A percentile compares a stretch with the other conserved stretches of the same genome.
These are phyloP conservation scores for Solanum bukasovii DNA, from an alignment of 257 asterid genomes.

Conservation along the genomic window DNA sequence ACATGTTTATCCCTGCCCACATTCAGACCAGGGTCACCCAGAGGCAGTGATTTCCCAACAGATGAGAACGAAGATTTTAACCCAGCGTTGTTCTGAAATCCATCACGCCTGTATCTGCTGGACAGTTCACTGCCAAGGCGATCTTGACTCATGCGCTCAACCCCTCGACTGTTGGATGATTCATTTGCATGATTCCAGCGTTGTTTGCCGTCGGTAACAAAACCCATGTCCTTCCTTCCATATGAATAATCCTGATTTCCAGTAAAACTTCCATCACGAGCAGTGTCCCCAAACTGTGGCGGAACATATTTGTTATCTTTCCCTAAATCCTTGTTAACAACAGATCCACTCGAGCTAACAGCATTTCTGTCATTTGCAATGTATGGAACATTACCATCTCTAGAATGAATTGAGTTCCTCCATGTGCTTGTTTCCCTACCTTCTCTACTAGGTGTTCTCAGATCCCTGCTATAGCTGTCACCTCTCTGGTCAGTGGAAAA, in stretches of 20 bases:
- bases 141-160: constrained; percentile 35
- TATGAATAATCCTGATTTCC: constrained; percentile 39
- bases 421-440: constrained; percentile 48
- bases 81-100: constrained; percentile 25
- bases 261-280: constrained; percentile 19
- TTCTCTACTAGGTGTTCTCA: constrained; percentile 44
- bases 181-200: constrained; percentile 37
- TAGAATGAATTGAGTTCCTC: constrained; percentile 40
- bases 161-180: constrained; percentile 35
- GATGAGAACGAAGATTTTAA: constrained; percentile 38
- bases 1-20: constrained; percentile 41
- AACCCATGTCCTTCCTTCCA: constrained; percentile 45
- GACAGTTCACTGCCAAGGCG: constrained; percentile 41
- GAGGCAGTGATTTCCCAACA: constrained; percentile 35
- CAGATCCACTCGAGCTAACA: constrained; percentile 27
- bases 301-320: constrained; percentile 39
- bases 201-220: constrained; percentile 24
- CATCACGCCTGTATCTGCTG: constrained; percentile 41
- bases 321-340: constrained; percentile 24
- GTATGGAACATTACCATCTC: constrained; percentile 33
- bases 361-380: constrained; percentile 22
- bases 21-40: constrained; percentile 30
- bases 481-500: constrained; percentile 42
- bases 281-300: constrained; percentile 34
- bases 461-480: constrained; percentile 41